Percentiles rank a stretch among this genome's conserved stretches.
phyloP scores from a whole-genome alignment of 768 basidiomycete genomes.

The Pisolithus albus region DNA sequence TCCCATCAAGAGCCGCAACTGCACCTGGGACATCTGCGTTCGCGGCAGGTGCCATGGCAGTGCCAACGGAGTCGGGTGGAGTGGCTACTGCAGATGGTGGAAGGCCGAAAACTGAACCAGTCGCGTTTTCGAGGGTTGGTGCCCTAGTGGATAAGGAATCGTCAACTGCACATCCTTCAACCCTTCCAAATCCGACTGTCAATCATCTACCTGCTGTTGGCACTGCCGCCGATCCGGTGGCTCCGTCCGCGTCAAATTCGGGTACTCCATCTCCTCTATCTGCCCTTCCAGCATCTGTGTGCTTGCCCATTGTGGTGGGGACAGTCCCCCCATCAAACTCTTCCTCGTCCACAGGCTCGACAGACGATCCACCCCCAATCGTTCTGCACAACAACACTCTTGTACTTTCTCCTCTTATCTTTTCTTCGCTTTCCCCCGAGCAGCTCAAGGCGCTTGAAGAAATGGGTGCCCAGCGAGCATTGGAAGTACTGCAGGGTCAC shows the following conservation, averaged over 20 bases:
- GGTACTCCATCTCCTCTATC: constrained; percentile 19
- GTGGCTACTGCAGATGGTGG: background rate
- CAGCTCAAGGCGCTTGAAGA: constrained; percentile 71
- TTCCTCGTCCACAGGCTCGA: constrained; percentile 24
- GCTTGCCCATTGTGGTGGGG: constrained; percentile 71
- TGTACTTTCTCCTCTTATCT: constrained; percentile 79
- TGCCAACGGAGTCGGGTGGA: background rate
- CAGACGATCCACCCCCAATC: constrained; percentile 55
- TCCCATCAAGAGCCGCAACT: constrained; percentile 31
- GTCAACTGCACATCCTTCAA: background rate
- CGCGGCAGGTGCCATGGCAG: background rate
- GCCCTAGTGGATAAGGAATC: background rate
- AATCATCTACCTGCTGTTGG: background rate
- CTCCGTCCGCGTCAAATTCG: constrained; percentile 8
- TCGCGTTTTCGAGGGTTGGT: constrained; percentile 1
- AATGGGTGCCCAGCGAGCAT: constrained; percentile 75
- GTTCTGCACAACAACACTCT: constrained; percentile 79
- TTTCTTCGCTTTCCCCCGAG: constrained; percentile 66
- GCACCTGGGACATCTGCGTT: constrained; percentile 1
- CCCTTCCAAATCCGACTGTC: background rate
- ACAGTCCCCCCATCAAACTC: constrained; percentile 63
- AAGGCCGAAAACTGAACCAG: constrained; percentile 4
- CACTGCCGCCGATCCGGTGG: constrained; percentile 13
- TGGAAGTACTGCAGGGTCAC: constrained; percentile 75
- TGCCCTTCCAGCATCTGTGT: constrained; percentile 38